Evolutionary conservation across 805 yeast genomes (phyloP), one percentile per base, ranked within the genome.

Genomic region (Komagataella pastoris): DNA sequence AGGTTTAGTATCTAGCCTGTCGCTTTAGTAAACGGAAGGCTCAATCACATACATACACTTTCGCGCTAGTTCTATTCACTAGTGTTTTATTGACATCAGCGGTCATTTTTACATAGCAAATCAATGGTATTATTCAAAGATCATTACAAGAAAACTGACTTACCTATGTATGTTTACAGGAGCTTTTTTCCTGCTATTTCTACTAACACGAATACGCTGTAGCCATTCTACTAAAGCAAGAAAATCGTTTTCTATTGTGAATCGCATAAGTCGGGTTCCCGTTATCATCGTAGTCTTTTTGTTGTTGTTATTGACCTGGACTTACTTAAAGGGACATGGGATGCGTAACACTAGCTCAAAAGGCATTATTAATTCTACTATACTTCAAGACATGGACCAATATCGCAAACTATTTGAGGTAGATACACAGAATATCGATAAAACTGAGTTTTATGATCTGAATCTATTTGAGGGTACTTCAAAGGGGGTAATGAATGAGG

Each of bases 371-470:
- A 12, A 12, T 23, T 7, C 40, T n/a, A 3, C 17, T 10, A 4
- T 14, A 21, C 30, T 36, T 1, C 24, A 48, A 24, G 23, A 17
- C 12, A 8, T 19, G 7, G 36, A 47, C 30, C 51, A 51, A n/a
- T 18, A 30, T 30, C 40, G 40, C 40, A 30, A 14, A 30, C 40
- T 30, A 12, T 30, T 14, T 8, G 24, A 46, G 47, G 47, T 47
- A 7, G 49, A 23, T 12, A 18, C 10, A n/a, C 17, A 47, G 18
- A 17, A 12, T 17, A 52, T 47, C 8, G 49, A 57, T 30, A 53
- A 50, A 14, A 81, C 81, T 17, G 83, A 83, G 51, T 71, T 66
- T 52, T 84, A 80, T 59, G 91, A 85, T 58, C 68, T 85, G 56
- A 71, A 71, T 52, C 73, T 78, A 45, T 85, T 71, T 59, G 67